phyloP scores from a whole-genome alignment of 2,329 filamentous ascomycete species.

The Trichoderma koningiopsis region DNA sequence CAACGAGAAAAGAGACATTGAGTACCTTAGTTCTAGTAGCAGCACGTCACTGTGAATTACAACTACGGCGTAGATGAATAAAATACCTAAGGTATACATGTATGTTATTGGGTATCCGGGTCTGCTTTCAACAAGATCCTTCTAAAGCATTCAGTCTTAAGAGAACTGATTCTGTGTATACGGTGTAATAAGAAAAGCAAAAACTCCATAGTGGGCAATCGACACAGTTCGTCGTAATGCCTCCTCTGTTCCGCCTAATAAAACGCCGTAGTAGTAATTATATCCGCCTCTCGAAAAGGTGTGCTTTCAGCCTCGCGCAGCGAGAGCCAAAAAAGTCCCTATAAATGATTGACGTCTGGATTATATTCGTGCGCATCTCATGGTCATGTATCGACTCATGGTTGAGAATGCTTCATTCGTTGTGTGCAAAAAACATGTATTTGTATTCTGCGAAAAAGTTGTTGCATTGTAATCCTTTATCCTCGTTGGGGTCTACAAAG shows the following conservation, averaged over 20 bases:
- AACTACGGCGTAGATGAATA: too few relatives aligned
- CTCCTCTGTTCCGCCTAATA: background rate
- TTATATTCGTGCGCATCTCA: background rate
- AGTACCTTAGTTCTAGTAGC: background rate
- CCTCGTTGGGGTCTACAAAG: background rate
- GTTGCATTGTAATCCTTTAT: background rate
- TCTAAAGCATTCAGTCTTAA: background rate
- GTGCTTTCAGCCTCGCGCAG: background rate
- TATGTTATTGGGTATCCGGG: slow-evolving; percentile 5
- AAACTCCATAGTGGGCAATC: background rate
- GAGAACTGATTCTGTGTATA: background rate
- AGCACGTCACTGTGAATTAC: background rate
- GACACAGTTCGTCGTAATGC: background rate
- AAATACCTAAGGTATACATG: too few relatives aligned
- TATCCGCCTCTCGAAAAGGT: too few relatives aligned
- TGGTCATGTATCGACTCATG: background rate
- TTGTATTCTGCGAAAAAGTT: background rate
- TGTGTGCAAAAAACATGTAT: background rate
- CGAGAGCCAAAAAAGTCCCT: background rate
- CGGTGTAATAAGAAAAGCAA: background rate
- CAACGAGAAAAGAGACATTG: background rate
- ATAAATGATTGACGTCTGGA: background rate
- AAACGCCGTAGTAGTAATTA: slow-evolving; percentile 7
- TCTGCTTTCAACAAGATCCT: background rate
- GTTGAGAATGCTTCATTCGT: background rate